These are phyloP conservation scores for Saturnispora kantuleensis DNA, from an alignment of 805 yeast genomes.

Conservation along the genomic window DNA sequence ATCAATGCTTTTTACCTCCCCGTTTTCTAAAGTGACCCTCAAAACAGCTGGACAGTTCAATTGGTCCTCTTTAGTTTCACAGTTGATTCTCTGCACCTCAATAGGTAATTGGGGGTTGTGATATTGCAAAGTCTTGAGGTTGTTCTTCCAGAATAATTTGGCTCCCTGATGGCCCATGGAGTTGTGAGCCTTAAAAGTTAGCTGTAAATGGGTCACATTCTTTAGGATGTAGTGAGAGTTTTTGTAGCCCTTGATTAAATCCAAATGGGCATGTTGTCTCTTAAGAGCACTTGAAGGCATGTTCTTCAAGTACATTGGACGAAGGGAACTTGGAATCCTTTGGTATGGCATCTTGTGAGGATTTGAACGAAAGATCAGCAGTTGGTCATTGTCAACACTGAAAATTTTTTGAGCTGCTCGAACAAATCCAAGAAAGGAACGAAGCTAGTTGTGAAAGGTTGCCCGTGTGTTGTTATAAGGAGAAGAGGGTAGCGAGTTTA, in stretches of 20 bases:
- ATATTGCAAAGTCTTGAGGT: conserved; percentile 69
- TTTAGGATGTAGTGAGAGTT: conserved; percentile 30
- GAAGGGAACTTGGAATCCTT: conserved; percentile 15
- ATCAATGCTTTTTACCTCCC: conserved; percentile 35
- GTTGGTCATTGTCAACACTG: no score
- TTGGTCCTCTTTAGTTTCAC: conserved; percentile 32
- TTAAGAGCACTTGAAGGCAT: conserved; percentile 33
- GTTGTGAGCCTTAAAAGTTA: conserved; percentile 38
- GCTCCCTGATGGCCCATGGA: conserved; percentile 56
- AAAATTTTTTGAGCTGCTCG: no score
- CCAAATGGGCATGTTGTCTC: conserved; percentile 41
- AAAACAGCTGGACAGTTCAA: conserved; percentile 37
- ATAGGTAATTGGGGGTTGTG: conserved; percentile 70
- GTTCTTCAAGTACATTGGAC: conserved; percentile 23
- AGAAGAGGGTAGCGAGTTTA: no score
- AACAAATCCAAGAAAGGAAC: no score
- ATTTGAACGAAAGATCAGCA: no score
- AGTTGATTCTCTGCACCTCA: conserved; percentile 46
- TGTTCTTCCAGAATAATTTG: conserved; percentile 63
- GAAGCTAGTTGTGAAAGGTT: no score
- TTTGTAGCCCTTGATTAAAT: conserved; percentile 41
- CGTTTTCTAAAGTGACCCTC: conserved; percentile 31
- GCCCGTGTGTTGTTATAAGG: no score
- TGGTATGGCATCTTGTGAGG: conserved; percentile 15
- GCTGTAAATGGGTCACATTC: conserved; percentile 34